Evolutionary conservation across 345 rosid genomes (phyloP).

Genomic region (Sisymbrium altissimum): DNA sequence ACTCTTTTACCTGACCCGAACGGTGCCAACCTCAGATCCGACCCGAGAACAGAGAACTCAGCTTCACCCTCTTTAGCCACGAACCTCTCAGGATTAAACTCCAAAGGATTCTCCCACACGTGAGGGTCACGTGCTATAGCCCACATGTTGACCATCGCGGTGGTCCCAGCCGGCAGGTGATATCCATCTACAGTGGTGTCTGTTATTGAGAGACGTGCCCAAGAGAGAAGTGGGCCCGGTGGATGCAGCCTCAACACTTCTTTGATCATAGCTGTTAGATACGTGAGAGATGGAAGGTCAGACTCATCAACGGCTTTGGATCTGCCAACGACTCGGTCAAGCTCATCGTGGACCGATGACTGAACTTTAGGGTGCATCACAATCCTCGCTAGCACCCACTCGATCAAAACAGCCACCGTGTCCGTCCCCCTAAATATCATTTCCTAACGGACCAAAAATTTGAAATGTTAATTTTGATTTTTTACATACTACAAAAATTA

Average conservation of each 20-base stretch:
- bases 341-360: conserved; percentile 64
- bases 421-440: conserved; percentile 93
- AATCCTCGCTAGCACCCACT: conserved; percentile 87
- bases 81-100: conserved; percentile 69
- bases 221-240: conserved; percentile 90
- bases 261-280: conserved; percentile 69
- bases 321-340: conserved; percentile 61
- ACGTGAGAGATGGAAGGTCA: conserved; percentile 42
- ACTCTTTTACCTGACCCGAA: conserved; percentile 87
- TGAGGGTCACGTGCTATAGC: conserved; percentile 76
- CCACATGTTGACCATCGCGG: conserved; percentile 98
- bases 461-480: background rate
- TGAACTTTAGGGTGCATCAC: conserved; percentile 62
- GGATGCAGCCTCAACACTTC: conserved; percentile 86
- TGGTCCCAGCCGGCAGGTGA: conserved; percentile 84
- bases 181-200: conserved; percentile 69
- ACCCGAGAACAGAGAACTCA: conserved; percentile 71
- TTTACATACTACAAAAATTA: background rate
- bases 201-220: conserved; percentile 77
- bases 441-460: conserved; percentile 46
- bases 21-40: conserved; percentile 85
- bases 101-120: conserved; percentile 61
- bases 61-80: conserved; percentile 36
- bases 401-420: conserved; percentile 80
- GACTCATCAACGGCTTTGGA: conserved; percentile 54